A percentile compares a stretch with the other conserved stretches of the same genome.
These are phyloP conservation scores for Arabidopsis hybrid DNA, from an alignment of 441 rosid genomes.

Conservation along the genomic window DNA sequence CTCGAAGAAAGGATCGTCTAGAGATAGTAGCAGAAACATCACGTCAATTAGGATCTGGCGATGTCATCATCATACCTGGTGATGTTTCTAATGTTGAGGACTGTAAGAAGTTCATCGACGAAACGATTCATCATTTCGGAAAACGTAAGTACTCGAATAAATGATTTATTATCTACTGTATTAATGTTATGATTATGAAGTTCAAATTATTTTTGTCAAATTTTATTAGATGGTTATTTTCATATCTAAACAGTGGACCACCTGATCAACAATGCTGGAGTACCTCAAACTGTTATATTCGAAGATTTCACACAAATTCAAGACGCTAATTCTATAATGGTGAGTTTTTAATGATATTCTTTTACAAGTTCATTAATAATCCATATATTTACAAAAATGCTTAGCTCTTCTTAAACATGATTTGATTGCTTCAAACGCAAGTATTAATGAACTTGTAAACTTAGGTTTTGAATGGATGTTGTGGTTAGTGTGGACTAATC, in stretches of 20 bases:
- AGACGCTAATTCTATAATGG: conserved; percentile 45
- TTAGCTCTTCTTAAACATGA: neutral
- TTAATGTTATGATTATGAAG: too few relatives aligned
- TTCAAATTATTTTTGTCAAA: neutral
- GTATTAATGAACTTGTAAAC: too few relatives aligned
- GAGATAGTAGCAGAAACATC: conserved; percentile 43
- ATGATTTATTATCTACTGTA: too few relatives aligned
- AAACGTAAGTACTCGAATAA: conserved; percentile 35
- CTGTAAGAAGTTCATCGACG: conserved; percentile 46
- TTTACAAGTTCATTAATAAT: neutral
- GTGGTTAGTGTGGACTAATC: too few relatives aligned
- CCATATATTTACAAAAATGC: too few relatives aligned
- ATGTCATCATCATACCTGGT: conserved; percentile 47
- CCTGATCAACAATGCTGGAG: conserved; percentile 54
- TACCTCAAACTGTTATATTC: conserved; percentile 25
- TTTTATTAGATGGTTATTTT: neutral
- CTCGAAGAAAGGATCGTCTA: conserved; percentile 39
- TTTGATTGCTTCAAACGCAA: neutral
- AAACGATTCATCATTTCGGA: conserved; percentile 47
- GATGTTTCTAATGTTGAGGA: conserved; percentile 50
- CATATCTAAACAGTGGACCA: conserved; percentile 50
- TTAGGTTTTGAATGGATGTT: too few relatives aligned
- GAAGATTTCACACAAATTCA: conserved; percentile 44
- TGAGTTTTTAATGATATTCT: conserved; percentile 10
- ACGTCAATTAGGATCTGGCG: conserved; percentile 45